Evolutionary conservation across 805 yeast species (phyloP), one percentile per base, ranked within the genome.

Genomic region (Kazachstania bromeliacearum): DNA sequence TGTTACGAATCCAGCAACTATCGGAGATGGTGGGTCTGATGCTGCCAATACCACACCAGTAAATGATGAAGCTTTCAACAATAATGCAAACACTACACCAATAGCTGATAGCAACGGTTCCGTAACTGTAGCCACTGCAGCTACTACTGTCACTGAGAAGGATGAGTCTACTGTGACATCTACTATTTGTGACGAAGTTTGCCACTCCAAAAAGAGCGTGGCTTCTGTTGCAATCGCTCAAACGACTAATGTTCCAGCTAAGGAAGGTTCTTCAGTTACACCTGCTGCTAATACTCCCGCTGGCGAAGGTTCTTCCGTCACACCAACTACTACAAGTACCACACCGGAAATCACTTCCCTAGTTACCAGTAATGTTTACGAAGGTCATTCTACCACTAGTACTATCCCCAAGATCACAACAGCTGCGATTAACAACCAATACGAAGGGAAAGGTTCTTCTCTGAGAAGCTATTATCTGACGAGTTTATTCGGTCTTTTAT

Each of bases 161-260:
- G n/a, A 31, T 5, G 20, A 29, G n/a, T 9, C 39, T 17, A 21
- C 12, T 2, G 27, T 14, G 10, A 41, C 44, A 14, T 38, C 31
- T 14, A 42, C 46, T 22, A 31, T 32, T 20, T 42, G 46, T 40
- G 46, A 42, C 25, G 43, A 37, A 28, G 43, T 29, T 14, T 42
- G 46, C 24, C 36, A 37, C 23, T 28, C 40, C 14, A 33, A 27
- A 26, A 42, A 42, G 27, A 30, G 35, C 17, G 34, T 36, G 12
- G 34, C 39, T 17, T 28, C 28, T 26, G 31, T 16, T 26, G n/a
- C 26, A 10, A 33, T 31, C 15, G 25, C 36, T 19, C 28, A 31
- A n/a, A 27, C 40, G 12, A 26, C 37, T 20, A 18, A 22, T 15
- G 31, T 30, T 19, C 25, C 27, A 9, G 15, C 34, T 10, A n/a